A percentile compares a stretch with the other conserved stretches of the same genome.
phyloP scores from a whole-genome alignment of 208 protist genomes.

The Crithidia fasciculata region DNA sequence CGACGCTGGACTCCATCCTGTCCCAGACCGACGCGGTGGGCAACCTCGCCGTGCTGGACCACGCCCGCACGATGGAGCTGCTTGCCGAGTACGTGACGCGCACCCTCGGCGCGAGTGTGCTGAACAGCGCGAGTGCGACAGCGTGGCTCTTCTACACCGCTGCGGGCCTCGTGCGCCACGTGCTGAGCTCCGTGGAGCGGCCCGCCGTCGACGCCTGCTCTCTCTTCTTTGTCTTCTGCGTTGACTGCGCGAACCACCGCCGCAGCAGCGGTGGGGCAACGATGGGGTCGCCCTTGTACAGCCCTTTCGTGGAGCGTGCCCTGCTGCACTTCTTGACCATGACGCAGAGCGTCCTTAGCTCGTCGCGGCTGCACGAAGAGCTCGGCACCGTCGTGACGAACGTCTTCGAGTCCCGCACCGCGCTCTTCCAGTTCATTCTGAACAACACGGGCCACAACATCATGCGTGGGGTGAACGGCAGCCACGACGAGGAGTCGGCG shows the following conservation, averaged over 20 bases:
- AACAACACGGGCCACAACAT: conserved; percentile 84
- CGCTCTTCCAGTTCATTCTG: conserved; percentile 88
- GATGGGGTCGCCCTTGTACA: conserved; percentile 28
- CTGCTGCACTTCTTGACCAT: conserved; percentile 75
- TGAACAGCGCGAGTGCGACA: conserved; percentile 61
- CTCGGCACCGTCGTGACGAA: conserved; percentile 63
- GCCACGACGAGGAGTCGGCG: conserved; percentile 56
- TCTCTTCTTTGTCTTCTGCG: conserved; percentile 69
- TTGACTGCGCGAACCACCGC: conserved; percentile 73
- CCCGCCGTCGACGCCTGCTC: conserved; percentile 48
- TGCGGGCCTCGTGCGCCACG: conserved; percentile 53
- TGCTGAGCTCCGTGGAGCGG: conserved; percentile 57
- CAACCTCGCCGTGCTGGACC: conserved; percentile 55
- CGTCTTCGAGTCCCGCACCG: conserved; percentile 65
- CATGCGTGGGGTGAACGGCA: conserved; percentile 47
- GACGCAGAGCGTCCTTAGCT: conserved; percentile 67
- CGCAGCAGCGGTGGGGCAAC: conserved; percentile 16
- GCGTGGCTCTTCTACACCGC: conserved; percentile 86
- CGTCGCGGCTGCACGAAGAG: conserved; percentile 46
- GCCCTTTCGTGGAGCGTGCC: conserved; percentile 71
- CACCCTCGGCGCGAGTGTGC: conserved; percentile 49
- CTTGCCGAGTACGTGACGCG: conserved; percentile 60
- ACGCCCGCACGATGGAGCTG: conserved; percentile 44
- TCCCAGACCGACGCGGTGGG: conserved; percentile 60
- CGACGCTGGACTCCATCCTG: conserved; percentile 54